Evolutionary conservation across 1,139 yeast species (phyloP).

Genomic region (Arxiozyma telluris): DNA sequence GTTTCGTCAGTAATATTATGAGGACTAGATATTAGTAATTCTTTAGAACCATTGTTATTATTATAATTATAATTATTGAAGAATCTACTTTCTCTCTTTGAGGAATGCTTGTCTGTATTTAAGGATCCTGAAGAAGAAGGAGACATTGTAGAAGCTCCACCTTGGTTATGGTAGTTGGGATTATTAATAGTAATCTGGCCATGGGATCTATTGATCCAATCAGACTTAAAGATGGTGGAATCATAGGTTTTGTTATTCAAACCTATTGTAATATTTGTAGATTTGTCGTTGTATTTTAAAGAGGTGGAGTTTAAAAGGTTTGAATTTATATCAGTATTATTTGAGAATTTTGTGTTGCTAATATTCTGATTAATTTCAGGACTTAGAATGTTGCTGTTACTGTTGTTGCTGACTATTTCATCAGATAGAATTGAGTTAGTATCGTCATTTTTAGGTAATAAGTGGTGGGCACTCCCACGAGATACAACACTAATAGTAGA

Average conservation of each 20-base stretch:
- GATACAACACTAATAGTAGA: background rate
- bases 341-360: background rate
- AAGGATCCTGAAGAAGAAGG: background rate
- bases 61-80: background rate
- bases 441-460: background rate
- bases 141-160: background rate
- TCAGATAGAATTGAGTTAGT: background rate
- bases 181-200: constrained; percentile 31
- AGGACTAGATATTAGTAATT: background rate
- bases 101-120: background rate
- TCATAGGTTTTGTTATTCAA: constrained; percentile 33
- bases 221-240: constrained; percentile 33
- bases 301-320: background rate
- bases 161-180: background rate
- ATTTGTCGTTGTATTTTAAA: background rate
- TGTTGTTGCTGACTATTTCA: background rate
- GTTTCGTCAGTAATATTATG: background rate
- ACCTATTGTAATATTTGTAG: constrained; percentile 4
- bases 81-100: constrained; percentile 27
- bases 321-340: background rate
- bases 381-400: background rate
- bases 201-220: constrained; percentile 41
- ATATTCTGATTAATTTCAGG: background rate
- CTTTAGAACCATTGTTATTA: constrained; percentile 15
- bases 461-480: background rate